phyloP scores from a whole-genome alignment of 169 alveolate species.

The Babesia gibsoni region DNA sequence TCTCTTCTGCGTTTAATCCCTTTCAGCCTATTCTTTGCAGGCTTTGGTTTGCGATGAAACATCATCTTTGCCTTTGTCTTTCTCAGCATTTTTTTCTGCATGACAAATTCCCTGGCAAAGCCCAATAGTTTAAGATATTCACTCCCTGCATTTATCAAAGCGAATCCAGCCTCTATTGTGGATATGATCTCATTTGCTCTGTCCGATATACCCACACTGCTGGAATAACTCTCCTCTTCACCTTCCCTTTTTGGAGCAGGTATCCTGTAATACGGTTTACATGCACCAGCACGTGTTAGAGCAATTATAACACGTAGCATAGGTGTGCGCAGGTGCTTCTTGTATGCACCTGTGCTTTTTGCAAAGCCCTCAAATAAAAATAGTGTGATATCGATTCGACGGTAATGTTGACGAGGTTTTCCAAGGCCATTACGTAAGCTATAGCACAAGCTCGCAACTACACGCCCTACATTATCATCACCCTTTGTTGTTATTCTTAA shows the following conservation, averaged over 20 bases:
- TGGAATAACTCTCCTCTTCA: neutral
- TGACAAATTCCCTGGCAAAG: conserved; percentile 48
- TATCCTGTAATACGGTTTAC: neutral
- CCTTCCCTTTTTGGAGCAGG: neutral
- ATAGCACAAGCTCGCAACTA: conserved; percentile 33
- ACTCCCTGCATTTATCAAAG: neutral
- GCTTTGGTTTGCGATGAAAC: neutral
- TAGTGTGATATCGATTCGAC: conserved; percentile 11
- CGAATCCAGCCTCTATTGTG: conserved; percentile 30
- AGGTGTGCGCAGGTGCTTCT: conserved; percentile 4
- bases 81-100: conserved; percentile 1
- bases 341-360: neutral
- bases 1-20: neutral
- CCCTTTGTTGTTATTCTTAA: neutral
- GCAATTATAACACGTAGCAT: conserved; percentile 39
- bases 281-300: conserved; percentile 5
- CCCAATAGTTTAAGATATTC: conserved; percentile 45
- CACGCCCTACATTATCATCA: conserved; percentile 16
- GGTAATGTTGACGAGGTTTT: conserved; percentile 19
- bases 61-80: neutral
- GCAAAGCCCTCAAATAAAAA: conserved; percentile 11
- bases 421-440: conserved; percentile 36
- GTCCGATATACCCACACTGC: neutral
- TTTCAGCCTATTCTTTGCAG: neutral
- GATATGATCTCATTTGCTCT: conserved; percentile 17